Base-by-base conservation (phyloP, 2,329 filamentous ascomycete genomes). In the Penicillium sp. region DNA sequence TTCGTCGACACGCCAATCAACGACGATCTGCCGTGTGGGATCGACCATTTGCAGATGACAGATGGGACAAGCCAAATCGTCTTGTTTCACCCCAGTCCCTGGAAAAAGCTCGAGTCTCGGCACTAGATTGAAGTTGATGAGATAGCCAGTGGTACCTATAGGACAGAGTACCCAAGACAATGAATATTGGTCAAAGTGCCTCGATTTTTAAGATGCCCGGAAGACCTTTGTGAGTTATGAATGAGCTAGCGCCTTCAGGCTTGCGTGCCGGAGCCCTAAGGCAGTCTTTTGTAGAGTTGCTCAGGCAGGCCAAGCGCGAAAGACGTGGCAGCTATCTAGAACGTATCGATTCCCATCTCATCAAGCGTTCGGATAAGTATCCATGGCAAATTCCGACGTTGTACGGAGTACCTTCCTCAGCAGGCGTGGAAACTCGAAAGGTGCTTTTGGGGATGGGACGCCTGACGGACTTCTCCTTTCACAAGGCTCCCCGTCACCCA, bases 21-120 rank as follows among this genome's bases (percentile, higher is more conserved):
- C 45, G 73, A 70, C 73, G 73, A 76, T 76, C 73, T 76, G 73
- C 73, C 73, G 73, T 70, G 69, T 73, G 69, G 69, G 68, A 70
- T 73, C 73, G 71, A 60, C 71, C 70, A 69, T 70, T 66, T 74
- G 73, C 73, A 73, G 72, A 73, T 75, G 71, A 74, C 71, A 74
- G 70, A 69, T 68, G 67, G 56, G 46, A 23, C 45, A 44, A 56
- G 49, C 38, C 17, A 64, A 46, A 51, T 9, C 29, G 51, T 41
- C 45, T 55, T 47, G 35, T 41, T 41, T 41, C 35, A 41, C 15
- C 35, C 11, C 15, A 5, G 35, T 41, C 35, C 35, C 35, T 38
- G 11, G 17, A 26, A 26, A 26, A 26, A 26, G 26, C 35, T 38
- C 9, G 35, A 41, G 11, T 15, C 35, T 41, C 35, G 6, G 17